phyloP scores from a whole-genome alignment of 345 rosid species.

The Eucalyptus paniculata region DNA sequence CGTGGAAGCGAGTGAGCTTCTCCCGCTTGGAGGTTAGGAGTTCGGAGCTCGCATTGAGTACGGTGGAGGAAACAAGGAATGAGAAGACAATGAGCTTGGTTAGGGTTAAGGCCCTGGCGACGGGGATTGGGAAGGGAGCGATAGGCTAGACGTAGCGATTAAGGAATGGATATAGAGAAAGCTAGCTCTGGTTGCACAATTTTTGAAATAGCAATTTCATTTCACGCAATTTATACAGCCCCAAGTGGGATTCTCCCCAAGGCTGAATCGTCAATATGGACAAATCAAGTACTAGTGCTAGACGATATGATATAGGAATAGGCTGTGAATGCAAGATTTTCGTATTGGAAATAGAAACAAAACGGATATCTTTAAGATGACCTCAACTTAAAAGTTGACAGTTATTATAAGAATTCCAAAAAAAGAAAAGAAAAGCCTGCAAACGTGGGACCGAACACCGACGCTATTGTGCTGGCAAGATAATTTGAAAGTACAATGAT shows the following conservation, averaged over 20 bases:
- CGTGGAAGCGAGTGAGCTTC: slow-evolving; percentile 6
- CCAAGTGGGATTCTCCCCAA: not conserved
- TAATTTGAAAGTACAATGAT: not conserved
- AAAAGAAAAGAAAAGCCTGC: not conserved
- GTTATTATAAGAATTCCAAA: not conserved
- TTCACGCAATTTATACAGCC: not conserved
- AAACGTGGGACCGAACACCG: not conserved
- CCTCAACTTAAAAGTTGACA: not conserved
- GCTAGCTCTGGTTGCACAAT: not conserved
- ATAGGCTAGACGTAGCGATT: not conserved
- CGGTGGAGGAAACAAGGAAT: not conserved
- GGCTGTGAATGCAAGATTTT: not conserved
- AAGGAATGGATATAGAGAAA: not conserved
- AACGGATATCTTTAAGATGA: not conserved
- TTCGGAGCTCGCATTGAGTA: not conserved
- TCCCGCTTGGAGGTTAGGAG: not conserved
- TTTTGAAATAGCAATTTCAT: not conserved
- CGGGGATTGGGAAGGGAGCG: not conserved
- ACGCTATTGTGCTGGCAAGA: not conserved
- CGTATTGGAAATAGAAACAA: not conserved
- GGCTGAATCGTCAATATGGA: not conserved
- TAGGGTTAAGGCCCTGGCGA: not conserved
- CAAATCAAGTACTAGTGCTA: not conserved
- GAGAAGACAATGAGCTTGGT: not conserved
- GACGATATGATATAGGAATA: not conserved